Base-by-base conservation (phyloP, 805 yeast species). In the Sungouiozyma intestinalis region DNA sequence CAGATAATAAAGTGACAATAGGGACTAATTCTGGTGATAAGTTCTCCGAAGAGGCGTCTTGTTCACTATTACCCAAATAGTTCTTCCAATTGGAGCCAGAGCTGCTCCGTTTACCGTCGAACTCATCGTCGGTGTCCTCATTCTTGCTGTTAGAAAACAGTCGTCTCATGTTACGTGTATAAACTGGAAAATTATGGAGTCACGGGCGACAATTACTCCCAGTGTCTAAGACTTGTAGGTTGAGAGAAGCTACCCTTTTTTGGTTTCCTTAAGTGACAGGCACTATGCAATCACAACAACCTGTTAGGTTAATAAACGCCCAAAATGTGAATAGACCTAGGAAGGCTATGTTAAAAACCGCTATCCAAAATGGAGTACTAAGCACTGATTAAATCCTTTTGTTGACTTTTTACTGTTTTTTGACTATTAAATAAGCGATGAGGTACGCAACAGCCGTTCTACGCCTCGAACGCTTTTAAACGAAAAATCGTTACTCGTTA, bases 1-100 rank as follows among this genome's bases (percentile, higher is more conserved):
- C 84, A 17, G 85, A 72, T 16, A 84, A 60, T 14, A 84, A 63
- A 0, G 92, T 80, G 36, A 83, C 82, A 4, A 84, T 81, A 1
- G 94, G 94, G 3, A 68, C 62, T 24, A 70, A 49, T 49, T 70
- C 74, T 1, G 72, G 72, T 1, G 66, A 56, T 33, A 60, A 45
- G n/a, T 38, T 39, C 3, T 42, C 42, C 7, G 32, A 24, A 24
- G 9, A 6, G 11, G 29, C 6, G 29, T 24, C 29, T 24, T 24
- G 29, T 24, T 24, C 29, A 7, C 11, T 11, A 7, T 24, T 24
- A 24, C 9, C 6, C 9, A 24, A 11, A 6, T 11, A 11, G 11
- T 11, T 11, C 6, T 11, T 24, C 29, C 11, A 7, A 24, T 6
- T 7, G 11, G 29, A 24, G 11, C 29, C 11, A 24, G 29, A 24